These are phyloP conservation scores for Chalciporus piperatus DNA, from an alignment of 768 basidiomycete genomes.

Conservation along the genomic window DNA sequence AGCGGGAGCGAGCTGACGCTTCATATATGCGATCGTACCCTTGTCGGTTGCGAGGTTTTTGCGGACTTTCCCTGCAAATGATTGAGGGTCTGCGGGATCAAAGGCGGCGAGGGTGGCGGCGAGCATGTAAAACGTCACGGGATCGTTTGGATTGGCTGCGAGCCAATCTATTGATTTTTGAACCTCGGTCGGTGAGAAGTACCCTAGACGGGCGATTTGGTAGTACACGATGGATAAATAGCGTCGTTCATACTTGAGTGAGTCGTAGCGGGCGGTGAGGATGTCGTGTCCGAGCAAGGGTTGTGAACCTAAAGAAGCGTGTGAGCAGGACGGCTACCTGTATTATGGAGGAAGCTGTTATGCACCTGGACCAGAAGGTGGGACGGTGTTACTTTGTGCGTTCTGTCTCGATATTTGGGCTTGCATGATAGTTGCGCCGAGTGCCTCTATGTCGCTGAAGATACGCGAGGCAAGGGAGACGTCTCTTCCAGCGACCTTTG, in stretches of 20 bases:
- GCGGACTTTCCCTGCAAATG: constrained; percentile 43
- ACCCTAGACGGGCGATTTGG: constrained; percentile 61
- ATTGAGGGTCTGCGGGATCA: constrained; percentile 59
- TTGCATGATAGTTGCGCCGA: constrained; percentile 51
- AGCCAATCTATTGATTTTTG: constrained; percentile 72
- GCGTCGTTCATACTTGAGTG: constrained; percentile 71
- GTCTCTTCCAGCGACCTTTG: constrained; percentile 34
- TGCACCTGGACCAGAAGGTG: constrained; percentile 55
- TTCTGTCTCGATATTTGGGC: constrained; percentile 59
- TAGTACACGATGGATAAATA: constrained; percentile 62
- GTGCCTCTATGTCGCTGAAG: constrained; percentile 59
- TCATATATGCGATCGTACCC: constrained; percentile 55
- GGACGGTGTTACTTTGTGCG: constrained; percentile 54
- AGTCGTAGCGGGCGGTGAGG: constrained; percentile 65
- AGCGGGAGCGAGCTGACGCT: constrained; percentile 51
- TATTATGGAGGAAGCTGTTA: background rate
- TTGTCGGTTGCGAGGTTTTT: constrained; percentile 46
- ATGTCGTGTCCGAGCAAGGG: constrained; percentile 63
- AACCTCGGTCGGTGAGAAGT: constrained; percentile 58
- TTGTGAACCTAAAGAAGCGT: constrained; percentile 32
- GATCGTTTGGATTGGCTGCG: constrained; percentile 57
- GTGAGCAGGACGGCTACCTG: constrained; percentile 1
- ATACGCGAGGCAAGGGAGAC: constrained; percentile 52
- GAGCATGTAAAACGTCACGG: constrained; percentile 68
- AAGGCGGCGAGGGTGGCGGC: constrained; percentile 62